Conservation (phyloP, 2,329 filamentous ascomycete genomes). For the Allantophomopsis lycopodina region DNA sequence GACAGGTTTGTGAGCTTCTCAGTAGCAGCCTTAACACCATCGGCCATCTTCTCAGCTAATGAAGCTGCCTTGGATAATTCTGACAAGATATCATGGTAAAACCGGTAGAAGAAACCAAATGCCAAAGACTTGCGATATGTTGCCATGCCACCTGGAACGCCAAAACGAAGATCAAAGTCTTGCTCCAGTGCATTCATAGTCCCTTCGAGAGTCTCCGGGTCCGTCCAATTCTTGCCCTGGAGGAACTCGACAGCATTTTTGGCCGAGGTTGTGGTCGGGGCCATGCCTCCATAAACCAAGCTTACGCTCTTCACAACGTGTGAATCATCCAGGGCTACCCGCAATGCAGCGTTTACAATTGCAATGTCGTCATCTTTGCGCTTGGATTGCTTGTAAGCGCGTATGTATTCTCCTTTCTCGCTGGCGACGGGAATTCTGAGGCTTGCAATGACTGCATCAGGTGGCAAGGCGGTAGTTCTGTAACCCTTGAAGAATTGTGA, state of each 20-base stretch:
- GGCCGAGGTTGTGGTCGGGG: conserved; percentile 77
- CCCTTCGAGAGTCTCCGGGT: conserved; percentile 74
- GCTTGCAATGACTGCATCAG: conserved; percentile 72
- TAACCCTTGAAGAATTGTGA: conserved; percentile 87
- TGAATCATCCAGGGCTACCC: conserved; percentile 55
- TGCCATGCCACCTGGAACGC: conserved; percentile 94
- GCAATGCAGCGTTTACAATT: conserved; percentile 81
- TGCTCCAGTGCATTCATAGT: conserved; percentile 78
- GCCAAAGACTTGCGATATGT: conserved; percentile 87
- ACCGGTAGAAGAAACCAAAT: conserved; percentile 90
- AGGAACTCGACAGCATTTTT: conserved; percentile 65
- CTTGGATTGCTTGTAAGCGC: conserved; percentile 93
- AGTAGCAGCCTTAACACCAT: conserved; percentile 18
- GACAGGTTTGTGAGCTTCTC: conserved; percentile 6
- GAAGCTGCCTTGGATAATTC: conserved; percentile 24
- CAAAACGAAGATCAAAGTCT: conserved; percentile 80
- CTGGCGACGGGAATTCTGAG: conserved; percentile 72
- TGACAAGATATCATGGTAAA: conserved; percentile 78
- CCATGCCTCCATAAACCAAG: conserved; percentile 91
- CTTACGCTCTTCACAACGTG: conserved; percentile 62
- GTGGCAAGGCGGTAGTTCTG: conserved; percentile 65
- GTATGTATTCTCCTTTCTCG: conserved; percentile 68
- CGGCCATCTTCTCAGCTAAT: too few relatives aligned
- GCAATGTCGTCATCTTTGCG: conserved; percentile 97
- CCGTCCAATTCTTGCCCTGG: conserved; percentile 64